phyloP scores from a whole-genome alignment of 805 yeast genomes.

The Zygoascus bituminiphila region DNA sequence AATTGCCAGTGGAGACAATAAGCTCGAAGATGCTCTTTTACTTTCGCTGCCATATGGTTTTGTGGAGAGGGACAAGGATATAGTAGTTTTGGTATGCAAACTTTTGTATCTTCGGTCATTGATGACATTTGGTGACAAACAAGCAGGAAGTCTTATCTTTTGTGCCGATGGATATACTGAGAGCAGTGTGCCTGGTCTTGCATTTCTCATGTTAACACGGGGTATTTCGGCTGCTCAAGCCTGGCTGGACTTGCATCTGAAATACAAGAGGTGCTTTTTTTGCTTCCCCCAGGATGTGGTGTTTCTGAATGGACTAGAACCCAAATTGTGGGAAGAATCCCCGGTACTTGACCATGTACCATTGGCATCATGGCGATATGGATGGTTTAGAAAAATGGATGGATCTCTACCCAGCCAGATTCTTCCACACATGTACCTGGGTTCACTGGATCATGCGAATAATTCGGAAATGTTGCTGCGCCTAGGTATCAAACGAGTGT shows the following conservation, averaged over 20 bases:
- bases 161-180: slow-evolving; percentile 93
- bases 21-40: slow-evolving; percentile 55
- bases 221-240: slow-evolving; percentile 57
- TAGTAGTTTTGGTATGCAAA: slow-evolving; percentile 60
- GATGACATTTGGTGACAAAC: slow-evolving; percentile 17
- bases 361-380: slow-evolving; percentile 8
- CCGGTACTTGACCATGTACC: slow-evolving; percentile 32
- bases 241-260: slow-evolving; percentile 50
- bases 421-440: slow-evolving; percentile 75
- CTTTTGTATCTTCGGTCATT: slow-evolving; percentile 40
- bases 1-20: slow-evolving; percentile 5
- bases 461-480: slow-evolving; percentile 51
- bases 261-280: slow-evolving; percentile 72
- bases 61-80: slow-evolving; percentile 28
- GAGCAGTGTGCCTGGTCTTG: slow-evolving; percentile 64
- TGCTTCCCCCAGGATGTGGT: slow-evolving; percentile 67
- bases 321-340: slow-evolving; percentile 50
- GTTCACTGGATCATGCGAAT: slow-evolving; percentile 76
- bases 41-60: slow-evolving; percentile 56
- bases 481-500: slow-evolving; percentile 63
- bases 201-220: slow-evolving; percentile 63
- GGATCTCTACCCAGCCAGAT: slow-evolving; percentile 82
- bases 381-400: slow-evolving; percentile 30
- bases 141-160: slow-evolving; percentile 44
- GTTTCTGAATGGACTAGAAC: slow-evolving; percentile 56